These are phyloP conservation scores for Athelia psychrophila DNA, from an alignment of 1,284 basidiomycete species.

Conservation along the genomic window DNA sequence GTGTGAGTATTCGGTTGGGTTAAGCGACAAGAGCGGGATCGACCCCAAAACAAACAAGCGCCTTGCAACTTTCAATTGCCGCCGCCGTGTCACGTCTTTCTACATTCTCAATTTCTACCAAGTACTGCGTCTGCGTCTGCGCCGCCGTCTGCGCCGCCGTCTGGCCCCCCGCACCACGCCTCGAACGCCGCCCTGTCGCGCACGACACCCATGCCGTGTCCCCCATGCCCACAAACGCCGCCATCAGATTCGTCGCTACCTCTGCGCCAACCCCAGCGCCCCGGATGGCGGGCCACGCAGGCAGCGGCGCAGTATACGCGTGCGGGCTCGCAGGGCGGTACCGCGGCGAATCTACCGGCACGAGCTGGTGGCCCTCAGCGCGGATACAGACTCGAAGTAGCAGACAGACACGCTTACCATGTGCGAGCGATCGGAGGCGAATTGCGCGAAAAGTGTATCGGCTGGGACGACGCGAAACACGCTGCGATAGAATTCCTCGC, in stretches of 20 bases:
- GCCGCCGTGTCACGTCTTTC: background rate
- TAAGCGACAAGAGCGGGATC: background rate
- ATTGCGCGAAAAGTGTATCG: constrained; percentile 47
- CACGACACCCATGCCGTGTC: constrained; percentile 37
- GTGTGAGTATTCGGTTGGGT: background rate
- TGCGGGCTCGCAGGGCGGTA: constrained; percentile 6
- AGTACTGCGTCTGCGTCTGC: background rate
- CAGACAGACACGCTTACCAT: constrained; percentile 46
- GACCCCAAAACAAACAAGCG: background rate
- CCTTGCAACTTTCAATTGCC: background rate
- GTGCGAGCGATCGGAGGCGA: constrained; percentile 78
- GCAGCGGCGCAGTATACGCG: constrained; percentile 42
- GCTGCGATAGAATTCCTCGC: constrained; percentile 23
- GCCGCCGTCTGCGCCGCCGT: no score
- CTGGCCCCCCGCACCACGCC: constrained; percentile 18
- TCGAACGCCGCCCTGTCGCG: constrained; percentile 33
- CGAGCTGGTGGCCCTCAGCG: background rate
- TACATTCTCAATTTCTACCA: background rate
- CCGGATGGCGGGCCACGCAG: constrained; percentile 48
- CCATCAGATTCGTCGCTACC: constrained; percentile 57
- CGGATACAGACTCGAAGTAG: background rate
- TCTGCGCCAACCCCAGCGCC: constrained; percentile 39
- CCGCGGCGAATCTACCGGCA: background rate
- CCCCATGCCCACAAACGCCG: constrained; percentile 57
- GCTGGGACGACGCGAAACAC: constrained; percentile 55